These are phyloP conservation scores for Alternaria burnsii DNA, from an alignment of 2,329 filamentous ascomycete genomes.

Conservation along the genomic window DNA sequence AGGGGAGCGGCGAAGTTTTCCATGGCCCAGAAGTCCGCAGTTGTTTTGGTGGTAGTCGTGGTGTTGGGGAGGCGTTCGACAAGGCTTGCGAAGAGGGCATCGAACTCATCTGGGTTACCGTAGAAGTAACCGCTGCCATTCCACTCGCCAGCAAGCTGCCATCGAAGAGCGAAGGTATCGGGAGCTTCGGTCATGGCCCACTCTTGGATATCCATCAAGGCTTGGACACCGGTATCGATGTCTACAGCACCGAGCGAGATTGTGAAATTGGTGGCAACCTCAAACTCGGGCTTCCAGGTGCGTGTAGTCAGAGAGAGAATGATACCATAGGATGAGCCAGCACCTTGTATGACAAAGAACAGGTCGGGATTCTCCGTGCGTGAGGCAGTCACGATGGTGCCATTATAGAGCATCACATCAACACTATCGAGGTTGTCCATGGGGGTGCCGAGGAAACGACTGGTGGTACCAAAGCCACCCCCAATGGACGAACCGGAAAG, in stretches of 20 bases:
- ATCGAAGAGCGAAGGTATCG: conserved; percentile 27
- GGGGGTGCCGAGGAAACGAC: conserved; percentile 24
- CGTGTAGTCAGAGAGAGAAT: conserved; percentile 22
- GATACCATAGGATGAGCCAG: conserved; percentile 27
- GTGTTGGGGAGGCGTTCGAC: conserved; percentile 23
- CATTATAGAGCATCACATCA: conserved; percentile 24
- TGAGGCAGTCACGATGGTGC: conserved; percentile 31
- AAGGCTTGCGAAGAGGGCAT: conserved; percentile 19
- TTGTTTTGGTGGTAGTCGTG: conserved; percentile 12
- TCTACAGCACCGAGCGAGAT: conserved; percentile 20
- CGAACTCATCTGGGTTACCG: conserved; percentile 25
- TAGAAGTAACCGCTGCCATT: conserved; percentile 27
- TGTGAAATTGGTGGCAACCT: conserved; percentile 24
- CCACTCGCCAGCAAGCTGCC: conserved; percentile 24
- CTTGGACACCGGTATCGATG: conserved; percentile 21
- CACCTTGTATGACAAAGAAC: conserved; percentile 34
- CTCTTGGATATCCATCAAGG: conserved; percentile 24
- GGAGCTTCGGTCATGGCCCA: conserved; percentile 25
- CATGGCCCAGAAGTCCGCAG: conserved; percentile 25
- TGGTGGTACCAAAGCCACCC: conserved; percentile 26
- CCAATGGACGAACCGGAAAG: conserved; percentile 25
- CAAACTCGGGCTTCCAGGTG: conserved; percentile 24
- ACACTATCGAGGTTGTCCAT: conserved; percentile 28
- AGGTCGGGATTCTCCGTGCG: conserved; percentile 27
- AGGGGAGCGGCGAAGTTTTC: conserved; percentile 17